Evolutionary conservation across 2,329 filamentous ascomycete genomes (phyloP), one percentile per base, ranked within the genome.

Genomic region (Aspergillus phoenicis): DNA sequence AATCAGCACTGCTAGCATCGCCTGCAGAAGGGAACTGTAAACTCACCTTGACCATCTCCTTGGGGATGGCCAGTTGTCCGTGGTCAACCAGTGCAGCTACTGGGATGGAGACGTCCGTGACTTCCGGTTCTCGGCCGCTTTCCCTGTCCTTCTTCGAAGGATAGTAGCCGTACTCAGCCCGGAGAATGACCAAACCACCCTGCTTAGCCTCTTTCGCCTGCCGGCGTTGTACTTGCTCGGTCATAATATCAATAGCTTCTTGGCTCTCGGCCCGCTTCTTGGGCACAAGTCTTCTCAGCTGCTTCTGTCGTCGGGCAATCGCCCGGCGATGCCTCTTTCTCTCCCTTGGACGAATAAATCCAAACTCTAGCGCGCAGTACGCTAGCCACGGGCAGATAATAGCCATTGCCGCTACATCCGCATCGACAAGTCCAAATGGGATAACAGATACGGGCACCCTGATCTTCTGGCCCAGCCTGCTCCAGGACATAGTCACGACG

Each of bases 71-170:
- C 54, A 80, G 66, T 63, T 80, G 78, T 22, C 75, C 70, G 36
- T 72, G 73, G 49, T 80, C 76, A 11, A 81, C 78, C 57, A 79
- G 67, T n/a, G 76, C 76, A 57, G 78, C 78, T n/a, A 80, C 73
- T 5, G 78, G 75, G 33, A 79, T 73, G 2, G 78, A 80, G 30
- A 80, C 78, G 67, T 80, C 77, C 13, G 73, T 70, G 3, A 73
- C 61, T 28, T 73, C 68, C 20, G 66, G 61, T 28, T 73, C 70
- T 8, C 58, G 64, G 17, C 61, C 64, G 13, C 64, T 66, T 11
- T 54, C 58, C 30, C 67, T 67, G 8, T 59, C 58, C 48, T 70
- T 71, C 61, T 69, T 71, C 33, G 70, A 65, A 7, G 76, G 71
- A 43, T 71, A 66, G 63, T 75, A 71, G 8, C 77, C 78, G 64